phyloP scores from a whole-genome alignment of 805 yeast species.

The Pichia cephalocereana region DNA sequence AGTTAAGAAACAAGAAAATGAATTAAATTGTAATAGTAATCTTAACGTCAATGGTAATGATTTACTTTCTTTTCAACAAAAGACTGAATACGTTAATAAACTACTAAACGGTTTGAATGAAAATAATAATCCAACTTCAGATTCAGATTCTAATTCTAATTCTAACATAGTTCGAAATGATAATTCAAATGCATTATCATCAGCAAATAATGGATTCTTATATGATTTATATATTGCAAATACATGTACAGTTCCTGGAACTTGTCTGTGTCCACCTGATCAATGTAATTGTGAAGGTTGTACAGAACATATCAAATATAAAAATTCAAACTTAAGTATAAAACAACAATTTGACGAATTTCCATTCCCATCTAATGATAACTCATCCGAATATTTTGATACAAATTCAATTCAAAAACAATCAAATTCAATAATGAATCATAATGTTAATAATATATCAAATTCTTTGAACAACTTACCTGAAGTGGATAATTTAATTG shows the following conservation, averaged over 20 bases:
- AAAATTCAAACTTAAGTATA: conserved; percentile 6
- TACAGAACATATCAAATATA: conserved; percentile 18
- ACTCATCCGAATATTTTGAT: background rate
- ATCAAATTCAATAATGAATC: background rate
- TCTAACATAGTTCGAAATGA: too few relatives aligned
- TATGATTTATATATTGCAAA: conserved; percentile 27
- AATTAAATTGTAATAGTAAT: too few relatives aligned
- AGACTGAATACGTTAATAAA: too few relatives aligned
- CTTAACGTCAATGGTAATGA: too few relatives aligned
- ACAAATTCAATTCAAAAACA: background rate
- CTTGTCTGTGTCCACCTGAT: conserved; percentile 26
- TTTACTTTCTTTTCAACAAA: too few relatives aligned
- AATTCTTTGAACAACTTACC: background rate
- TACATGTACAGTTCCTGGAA: conserved; percentile 27
- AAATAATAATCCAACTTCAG: too few relatives aligned
- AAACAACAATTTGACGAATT: conserved; percentile 13
- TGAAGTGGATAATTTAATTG: background rate
- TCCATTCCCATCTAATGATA: conserved; percentile 7
- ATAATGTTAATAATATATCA: background rate
- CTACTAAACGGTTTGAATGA: too few relatives aligned
- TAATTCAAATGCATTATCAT: background rate
- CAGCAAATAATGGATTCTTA: conserved; percentile 2
- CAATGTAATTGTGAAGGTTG: conserved; percentile 26
- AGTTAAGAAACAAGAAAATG: background rate
- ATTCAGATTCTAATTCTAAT: too few relatives aligned